Percentiles rank a stretch among this genome's conserved stretches.
phyloP scores from a whole-genome alignment of 768 basidiomycete species.

The Leccinum disarticulatum region DNA sequence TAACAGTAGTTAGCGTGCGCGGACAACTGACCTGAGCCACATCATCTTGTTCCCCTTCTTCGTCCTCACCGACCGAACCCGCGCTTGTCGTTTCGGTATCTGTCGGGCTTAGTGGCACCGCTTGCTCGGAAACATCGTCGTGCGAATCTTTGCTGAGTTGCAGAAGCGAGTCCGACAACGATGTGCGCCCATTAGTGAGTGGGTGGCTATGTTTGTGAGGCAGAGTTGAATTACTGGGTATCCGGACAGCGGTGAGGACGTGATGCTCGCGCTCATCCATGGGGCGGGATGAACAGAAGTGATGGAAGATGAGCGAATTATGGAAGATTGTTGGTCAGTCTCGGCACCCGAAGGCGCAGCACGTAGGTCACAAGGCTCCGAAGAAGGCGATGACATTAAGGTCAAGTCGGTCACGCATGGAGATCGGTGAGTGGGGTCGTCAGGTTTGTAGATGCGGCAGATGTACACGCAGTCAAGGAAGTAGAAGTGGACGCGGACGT shows the following conservation, averaged over 20 bases:
- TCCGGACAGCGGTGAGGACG: constrained; percentile 25
- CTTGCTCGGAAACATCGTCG: constrained; percentile 1
- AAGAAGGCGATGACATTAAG: constrained; percentile 3
- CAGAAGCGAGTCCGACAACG: constrained; percentile 6
- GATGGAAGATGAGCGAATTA: not conserved
- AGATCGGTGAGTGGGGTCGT: constrained; percentile 22
- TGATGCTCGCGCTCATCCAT: constrained; percentile 23
- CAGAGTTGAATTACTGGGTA: constrained; percentile 15
- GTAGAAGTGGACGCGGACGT: constrained; percentile 20
- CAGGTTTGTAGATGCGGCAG: constrained; percentile 15
- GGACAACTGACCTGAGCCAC: constrained; percentile 18
- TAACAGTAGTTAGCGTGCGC: not conserved
- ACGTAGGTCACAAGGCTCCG: not conserved
- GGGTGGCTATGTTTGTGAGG: constrained; percentile 10
- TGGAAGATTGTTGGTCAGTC: not conserved
- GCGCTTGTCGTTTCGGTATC: constrained; percentile 10
- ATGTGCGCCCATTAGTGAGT: not conserved
- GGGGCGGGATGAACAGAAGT: not conserved
- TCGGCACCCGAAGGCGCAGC: not conserved
- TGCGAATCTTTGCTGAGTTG: constrained; percentile 9
- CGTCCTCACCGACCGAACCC: constrained; percentile 16
- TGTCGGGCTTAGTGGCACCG: constrained; percentile 6
- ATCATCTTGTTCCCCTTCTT: constrained; percentile 16
- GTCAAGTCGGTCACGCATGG: constrained; percentile 20
- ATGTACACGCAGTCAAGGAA: constrained; percentile 24